Percentiles rank a stretch among this genome's conserved stretches.
Evolutionary conservation across 805 yeast species (phyloP).

Genomic region (Myxozyma melibiosi): DNA sequence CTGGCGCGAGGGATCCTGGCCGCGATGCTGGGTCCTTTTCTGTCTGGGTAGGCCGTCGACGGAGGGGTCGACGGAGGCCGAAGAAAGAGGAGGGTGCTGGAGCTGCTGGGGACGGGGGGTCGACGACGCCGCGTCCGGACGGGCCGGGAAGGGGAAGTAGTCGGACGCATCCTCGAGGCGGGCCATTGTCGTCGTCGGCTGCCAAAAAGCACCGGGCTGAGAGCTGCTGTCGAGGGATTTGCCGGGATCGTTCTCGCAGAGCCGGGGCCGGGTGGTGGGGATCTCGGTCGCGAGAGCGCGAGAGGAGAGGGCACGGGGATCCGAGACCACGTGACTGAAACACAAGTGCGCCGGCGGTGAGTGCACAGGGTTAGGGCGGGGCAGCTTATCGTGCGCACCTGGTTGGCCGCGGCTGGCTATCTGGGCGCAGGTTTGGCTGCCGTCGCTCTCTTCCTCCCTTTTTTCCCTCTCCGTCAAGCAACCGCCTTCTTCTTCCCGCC

Average conservation of each 20-base stretch:
- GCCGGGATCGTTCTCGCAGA: too few relatives aligned
- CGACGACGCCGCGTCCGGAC: conserved; percentile 15
- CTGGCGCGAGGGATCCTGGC: neutral
- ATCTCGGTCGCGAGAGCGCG: too few relatives aligned
- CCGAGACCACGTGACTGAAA: neutral
- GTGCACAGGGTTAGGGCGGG: conserved; percentile 1
- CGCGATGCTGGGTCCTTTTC: too few relatives aligned
- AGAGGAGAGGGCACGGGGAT: too few relatives aligned
- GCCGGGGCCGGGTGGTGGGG: too few relatives aligned
- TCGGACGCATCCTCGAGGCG: conserved; percentile 10
- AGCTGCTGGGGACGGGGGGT: neutral
- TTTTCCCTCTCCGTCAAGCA: neutral
- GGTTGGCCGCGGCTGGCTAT: conserved; percentile 19
- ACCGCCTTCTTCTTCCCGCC: neutral
- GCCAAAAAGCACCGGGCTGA: neutral
- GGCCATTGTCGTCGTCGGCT: conserved; percentile 1
- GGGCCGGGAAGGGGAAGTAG: conserved; percentile 30
- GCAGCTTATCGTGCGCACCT: conserved; percentile 15
- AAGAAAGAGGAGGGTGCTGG: neutral
- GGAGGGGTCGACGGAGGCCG: neutral
- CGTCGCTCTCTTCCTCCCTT: neutral
- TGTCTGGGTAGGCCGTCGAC: neutral
- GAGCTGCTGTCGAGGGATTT: neutral
- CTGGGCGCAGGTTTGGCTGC: conserved; percentile 3
- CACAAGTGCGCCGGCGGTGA: neutral